A percentile compares a stretch with the other conserved stretches of the same genome.
Conservation (phyloP, 768 basidiomycete genomes). For the Russula virescens region DNA sequence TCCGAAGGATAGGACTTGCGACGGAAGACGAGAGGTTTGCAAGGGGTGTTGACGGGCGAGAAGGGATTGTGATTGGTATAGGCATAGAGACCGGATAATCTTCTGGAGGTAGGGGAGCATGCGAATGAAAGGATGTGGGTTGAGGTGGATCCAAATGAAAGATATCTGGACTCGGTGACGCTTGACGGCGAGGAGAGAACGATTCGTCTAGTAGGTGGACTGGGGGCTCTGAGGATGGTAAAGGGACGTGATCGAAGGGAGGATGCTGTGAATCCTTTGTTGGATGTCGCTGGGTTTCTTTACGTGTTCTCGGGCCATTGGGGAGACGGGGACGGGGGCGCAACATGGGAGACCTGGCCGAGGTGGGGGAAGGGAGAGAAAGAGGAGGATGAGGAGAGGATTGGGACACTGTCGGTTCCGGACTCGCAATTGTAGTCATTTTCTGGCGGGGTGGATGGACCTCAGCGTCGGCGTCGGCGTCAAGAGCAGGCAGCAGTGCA, state of each 20-base stretch:
- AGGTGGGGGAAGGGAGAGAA: background rate
- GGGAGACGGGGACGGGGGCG: slow-evolving; percentile 20
- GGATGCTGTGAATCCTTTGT: background rate
- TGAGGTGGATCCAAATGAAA: background rate
- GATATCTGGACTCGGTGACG: background rate
- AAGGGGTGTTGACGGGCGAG: slow-evolving; percentile 12
- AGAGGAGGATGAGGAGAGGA: background rate
- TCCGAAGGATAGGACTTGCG: background rate
- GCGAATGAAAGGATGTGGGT: background rate
- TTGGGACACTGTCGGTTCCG: background rate
- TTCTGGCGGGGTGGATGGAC: too few species aligned
- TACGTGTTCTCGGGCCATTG: slow-evolving; percentile 16
- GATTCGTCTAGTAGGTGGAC: background rate
- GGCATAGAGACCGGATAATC: background rate
- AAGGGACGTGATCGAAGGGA: background rate
- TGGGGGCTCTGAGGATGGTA: background rate
- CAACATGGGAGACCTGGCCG: background rate
- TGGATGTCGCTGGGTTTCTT: background rate
- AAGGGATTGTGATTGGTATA: background rate
- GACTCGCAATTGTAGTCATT: background rate
- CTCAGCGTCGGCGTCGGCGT: too few species aligned
- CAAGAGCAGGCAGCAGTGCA: too few species aligned
- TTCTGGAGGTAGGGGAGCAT: background rate
- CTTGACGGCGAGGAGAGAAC: background rate
- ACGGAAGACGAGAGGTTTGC: background rate